A percentile compares a stretch with the other conserved stretches of the same genome.
phyloP scores from a whole-genome alignment of 352 stramenopile species.

The Lagenidium giganteum region DNA sequence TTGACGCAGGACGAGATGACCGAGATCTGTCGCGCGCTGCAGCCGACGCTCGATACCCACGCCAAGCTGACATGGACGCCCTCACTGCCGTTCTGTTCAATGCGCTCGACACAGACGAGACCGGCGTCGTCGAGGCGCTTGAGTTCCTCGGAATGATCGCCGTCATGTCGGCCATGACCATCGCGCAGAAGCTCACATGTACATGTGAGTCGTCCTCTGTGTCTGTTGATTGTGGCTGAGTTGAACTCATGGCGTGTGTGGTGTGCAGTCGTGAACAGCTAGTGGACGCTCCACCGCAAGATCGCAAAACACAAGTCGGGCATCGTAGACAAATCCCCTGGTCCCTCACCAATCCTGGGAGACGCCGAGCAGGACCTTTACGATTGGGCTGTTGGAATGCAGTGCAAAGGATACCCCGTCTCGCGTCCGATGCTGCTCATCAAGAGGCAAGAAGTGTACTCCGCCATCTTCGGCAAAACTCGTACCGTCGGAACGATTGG shows the following conservation, averaged over 20 bases:
- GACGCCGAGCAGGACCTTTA: neutral
- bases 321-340: neutral
- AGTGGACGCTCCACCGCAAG: neutral
- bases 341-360: neutral
- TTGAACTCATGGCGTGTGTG: no score
- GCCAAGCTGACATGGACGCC: conserved; percentile 59
- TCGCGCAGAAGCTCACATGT: conserved; percentile 69
- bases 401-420: conserved; percentile 1
- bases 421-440: conserved; percentile 1
- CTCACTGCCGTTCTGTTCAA: conserved; percentile 66
- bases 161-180: conserved; percentile 64
- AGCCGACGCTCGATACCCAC: conserved; percentile 67
- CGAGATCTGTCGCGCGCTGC: conserved; percentile 78
- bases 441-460: conserved; percentile 6
- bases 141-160: conserved; percentile 71
- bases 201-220: no score
- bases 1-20: conserved; percentile 80
- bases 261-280: conserved; percentile 71
- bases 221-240: no score
- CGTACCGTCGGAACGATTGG: neutral
- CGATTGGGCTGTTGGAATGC: conserved; percentile 1
- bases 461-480: neutral
- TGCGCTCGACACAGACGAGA: conserved; percentile 74
- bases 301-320: neutral
- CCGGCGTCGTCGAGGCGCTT: conserved; percentile 70